Base-by-base conservation (phyloP, 2,329 filamentous ascomycete genomes). In the Colletotrichum orchidophilum region DNA sequence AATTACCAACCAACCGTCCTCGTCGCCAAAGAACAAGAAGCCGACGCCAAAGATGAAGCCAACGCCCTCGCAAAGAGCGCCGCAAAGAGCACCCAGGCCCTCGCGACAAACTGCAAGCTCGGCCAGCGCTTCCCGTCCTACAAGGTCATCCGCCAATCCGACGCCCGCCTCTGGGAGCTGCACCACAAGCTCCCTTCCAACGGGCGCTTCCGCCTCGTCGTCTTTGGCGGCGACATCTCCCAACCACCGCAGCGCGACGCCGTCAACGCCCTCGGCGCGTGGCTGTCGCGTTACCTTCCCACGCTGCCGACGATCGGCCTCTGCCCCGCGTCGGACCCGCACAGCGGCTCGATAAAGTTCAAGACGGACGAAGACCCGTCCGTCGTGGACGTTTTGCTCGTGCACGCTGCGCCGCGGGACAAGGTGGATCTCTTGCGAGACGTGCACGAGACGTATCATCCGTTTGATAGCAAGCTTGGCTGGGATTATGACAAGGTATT, bases 201-300 rank as follows among this genome's bases (percentile, higher is more conserved):
- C 75, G 90, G 90, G 1, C 82, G 86, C 1, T 92, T 89, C 78
- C 82, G 89, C 3, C 75, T 92, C 46, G 78, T 92, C 1, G 80
- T 93, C 2, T 93, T 94, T 73, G 85, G 89, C 0, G 91, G 91
- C 2, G 83, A 91, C 74, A 80, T 93, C 4, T 79, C 81, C 1
- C 73, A 80, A 0, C n/a, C 79, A 0, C 53, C 71, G 1, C 87
- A 89, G 71, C 83, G 83, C 66, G 74, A 78, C 0, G 81, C 83
- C 5, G 80, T 90, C 11, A 77, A 85, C 35, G 74, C 61, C 0
- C 83, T 92, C 29, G 89, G 88, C 53, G 76, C 80, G 2, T 79
- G 76, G 67, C 80, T 90, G 9, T 31, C 27, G 1, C 29, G 50
- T n/a, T 71, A 71, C 58, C 64, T 71, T 5, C 53, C 69, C 9